A percentile compares a stretch with the other conserved stretches of the same genome.
phyloP scores from a whole-genome alignment of 106 monocot genomes.

The Xerophyta viscosa region DNA sequence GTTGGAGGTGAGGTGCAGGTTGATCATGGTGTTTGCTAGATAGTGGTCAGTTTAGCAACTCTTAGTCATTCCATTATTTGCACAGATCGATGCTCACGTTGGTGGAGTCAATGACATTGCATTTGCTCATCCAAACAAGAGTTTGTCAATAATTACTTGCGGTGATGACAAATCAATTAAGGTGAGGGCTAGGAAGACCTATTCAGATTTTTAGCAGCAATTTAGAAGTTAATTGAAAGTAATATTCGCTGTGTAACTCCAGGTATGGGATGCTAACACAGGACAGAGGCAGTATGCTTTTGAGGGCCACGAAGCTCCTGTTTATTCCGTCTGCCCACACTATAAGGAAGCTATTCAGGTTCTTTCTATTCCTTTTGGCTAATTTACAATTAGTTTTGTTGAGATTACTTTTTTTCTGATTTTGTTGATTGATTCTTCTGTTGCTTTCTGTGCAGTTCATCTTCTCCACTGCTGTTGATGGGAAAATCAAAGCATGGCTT shows the following conservation, averaged over 20 bases:
- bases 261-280: conserved; percentile 18
- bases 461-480: conserved; percentile 27
- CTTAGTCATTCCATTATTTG: neutral
- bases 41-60: neutral
- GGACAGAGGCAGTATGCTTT: conserved; percentile 17
- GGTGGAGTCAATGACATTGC: conserved; percentile 98
- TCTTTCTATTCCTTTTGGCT: neutral
- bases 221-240: no score
- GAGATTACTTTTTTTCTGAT: neutral
- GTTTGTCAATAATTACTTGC: conserved; percentile 68
- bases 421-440: neutral
- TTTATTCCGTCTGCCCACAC: conserved; percentile 48
- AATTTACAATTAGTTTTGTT: neutral
- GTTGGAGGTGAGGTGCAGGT: conserved; percentile 48
- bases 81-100: conserved; percentile 89
- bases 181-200: conserved; percentile 8
- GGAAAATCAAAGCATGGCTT: conserved; percentile 18
- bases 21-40: conserved; percentile 3
- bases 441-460: conserved; percentile 17
- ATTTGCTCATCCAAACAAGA: conserved; percentile 90
- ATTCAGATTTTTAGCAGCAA: no score
- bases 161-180: conserved; percentile 82
- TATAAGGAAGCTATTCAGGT: conserved; percentile 24
- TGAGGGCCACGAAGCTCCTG: conserved; percentile 44
- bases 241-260: no score